phyloP scores from a whole-genome alignment of 2,329 filamentous ascomycete species.

The Xenosphaeropsis pyriputrescens region DNA sequence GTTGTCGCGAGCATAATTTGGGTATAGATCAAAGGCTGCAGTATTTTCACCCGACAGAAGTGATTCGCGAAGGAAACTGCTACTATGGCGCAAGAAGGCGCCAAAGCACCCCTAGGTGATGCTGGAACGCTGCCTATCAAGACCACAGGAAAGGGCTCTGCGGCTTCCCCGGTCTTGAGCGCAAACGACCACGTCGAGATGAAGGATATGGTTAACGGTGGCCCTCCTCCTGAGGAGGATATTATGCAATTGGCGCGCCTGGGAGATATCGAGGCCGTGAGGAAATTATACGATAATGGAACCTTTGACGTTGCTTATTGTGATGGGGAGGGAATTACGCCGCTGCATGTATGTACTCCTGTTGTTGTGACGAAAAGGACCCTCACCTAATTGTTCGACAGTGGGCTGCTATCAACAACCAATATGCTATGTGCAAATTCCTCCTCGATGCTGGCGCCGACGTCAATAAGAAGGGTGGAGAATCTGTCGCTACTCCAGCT shows the following conservation, averaged over 20 bases:
- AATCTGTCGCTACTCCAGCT: constrained; percentile 82
- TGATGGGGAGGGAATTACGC: constrained; percentile 89
- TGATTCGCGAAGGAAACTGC: too few species aligned
- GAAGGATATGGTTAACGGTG: constrained; percentile 14
- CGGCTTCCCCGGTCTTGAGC: constrained; percentile 39
- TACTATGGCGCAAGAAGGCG: constrained; percentile 10
- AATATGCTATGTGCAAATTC: constrained; percentile 94
- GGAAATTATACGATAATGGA: constrained; percentile 74
- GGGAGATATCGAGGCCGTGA: constrained; percentile 75
- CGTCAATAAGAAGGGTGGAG: constrained; percentile 89
- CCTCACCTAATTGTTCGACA: constrained; percentile 22
- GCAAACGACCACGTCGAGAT: constrained; percentile 19
- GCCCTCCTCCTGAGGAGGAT: constrained; percentile 36
- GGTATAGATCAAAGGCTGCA: too few species aligned
- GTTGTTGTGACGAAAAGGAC: constrained; percentile 1
- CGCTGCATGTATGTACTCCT: constrained; percentile 60
- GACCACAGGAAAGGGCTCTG: constrained; percentile 36
- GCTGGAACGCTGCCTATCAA: constrained; percentile 26
- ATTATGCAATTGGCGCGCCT: constrained; percentile 91
- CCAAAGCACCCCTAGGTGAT: constrained; percentile 3
- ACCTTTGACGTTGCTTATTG: constrained; percentile 70
- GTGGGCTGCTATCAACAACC: constrained; percentile 99
- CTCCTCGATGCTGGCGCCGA: constrained; percentile 66
- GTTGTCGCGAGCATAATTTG: too few species aligned
- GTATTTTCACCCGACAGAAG: too few species aligned